Base-by-base conservation (phyloP, 306 rosid genomes). In the Medicago arabica region DNA sequence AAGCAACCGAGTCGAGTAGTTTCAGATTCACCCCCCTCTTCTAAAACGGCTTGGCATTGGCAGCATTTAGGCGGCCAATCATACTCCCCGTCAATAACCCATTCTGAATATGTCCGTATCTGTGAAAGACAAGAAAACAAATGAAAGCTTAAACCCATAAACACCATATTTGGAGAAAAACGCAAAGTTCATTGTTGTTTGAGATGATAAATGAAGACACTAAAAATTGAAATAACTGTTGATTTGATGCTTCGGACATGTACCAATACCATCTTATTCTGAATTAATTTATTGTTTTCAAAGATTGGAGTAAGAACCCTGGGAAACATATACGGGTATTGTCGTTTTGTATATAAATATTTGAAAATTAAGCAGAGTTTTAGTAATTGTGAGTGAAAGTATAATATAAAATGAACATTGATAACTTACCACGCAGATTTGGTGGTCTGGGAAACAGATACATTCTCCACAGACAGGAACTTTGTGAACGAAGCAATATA, bases 381-480 rank as follows among this genome's bases (percentile, higher is more conserved):
- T n/a, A n/a, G 44, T 63, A 63, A 16, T n/a, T 8, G 36, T 8
- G 4, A 63, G 14, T 36, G 69, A 63, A 28, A 63, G 51, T 46
- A 59, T 62, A 62, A 49, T 50, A 71, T 70, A 47, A 63, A 63
- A 44, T 50, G 16, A 70, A 50, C 66, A 50, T 39, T 23, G 49
- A 28, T 41, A 53, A 15, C 39, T 91, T 83, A 90, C 99, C 90
- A 89, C 97, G 61, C 98, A 96, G 80, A 89, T 89, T 89, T 92
- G 94, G 82, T 96, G 99, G 86, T 96, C 99, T 0, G 97, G 94
- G 79, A 89, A 91, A 80, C 97, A 96, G 75, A 96, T 83, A 79
- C 99, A 96, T 91, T 96, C 99, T 63, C 99, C 99, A n/a, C 99
- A 96, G 53, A 96, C 98, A 16, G 99, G 97, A 80, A 92, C 99